These are phyloP conservation scores for Tieghemostelium lacteum DNA, from an alignment of 78 protist genomes.

Conservation along the genomic window DNA sequence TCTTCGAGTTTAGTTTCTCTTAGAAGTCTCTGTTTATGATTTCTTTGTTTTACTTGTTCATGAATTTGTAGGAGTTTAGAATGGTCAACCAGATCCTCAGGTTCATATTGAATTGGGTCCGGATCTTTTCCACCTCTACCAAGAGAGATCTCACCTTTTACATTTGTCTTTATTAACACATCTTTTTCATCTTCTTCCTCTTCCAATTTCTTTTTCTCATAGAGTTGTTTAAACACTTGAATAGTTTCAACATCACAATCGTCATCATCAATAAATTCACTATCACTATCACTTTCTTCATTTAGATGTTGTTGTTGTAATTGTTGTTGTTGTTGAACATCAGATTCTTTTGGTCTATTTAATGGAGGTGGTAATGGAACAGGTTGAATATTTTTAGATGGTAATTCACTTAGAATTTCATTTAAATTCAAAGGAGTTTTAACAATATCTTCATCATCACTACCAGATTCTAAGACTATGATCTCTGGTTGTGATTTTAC, in stretches of 20 bases:
- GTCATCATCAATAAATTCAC: neutral
- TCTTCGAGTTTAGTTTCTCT: conserved; percentile 46
- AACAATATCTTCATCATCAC: neutral
- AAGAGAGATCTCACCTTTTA: neutral
- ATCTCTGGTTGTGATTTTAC: no score
- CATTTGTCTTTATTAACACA: neutral
- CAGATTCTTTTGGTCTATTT: neutral
- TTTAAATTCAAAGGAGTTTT: neutral
- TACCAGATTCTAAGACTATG: neutral
- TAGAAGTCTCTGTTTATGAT: conserved; percentile 24
- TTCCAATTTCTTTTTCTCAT: neutral
- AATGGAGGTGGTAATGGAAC: neutral
- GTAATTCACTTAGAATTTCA: neutral
- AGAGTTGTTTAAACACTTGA: neutral
- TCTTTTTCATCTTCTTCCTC: neutral
- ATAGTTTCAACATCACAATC: conserved; percentile 3
- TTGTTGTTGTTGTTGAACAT: neutral
- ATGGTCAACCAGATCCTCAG: conserved; percentile 24
- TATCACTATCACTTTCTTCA: neutral
- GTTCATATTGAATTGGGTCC: conserved; percentile 48
- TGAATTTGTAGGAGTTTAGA: conserved; percentile 15
- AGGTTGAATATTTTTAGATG: neutral
- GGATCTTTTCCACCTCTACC: conserved; percentile 23
- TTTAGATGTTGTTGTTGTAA: neutral
- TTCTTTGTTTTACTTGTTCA: conserved; percentile 16